Conservation (phyloP, 192 early-diverging fungal species). For the Backusella parvicylindrica region DNA sequence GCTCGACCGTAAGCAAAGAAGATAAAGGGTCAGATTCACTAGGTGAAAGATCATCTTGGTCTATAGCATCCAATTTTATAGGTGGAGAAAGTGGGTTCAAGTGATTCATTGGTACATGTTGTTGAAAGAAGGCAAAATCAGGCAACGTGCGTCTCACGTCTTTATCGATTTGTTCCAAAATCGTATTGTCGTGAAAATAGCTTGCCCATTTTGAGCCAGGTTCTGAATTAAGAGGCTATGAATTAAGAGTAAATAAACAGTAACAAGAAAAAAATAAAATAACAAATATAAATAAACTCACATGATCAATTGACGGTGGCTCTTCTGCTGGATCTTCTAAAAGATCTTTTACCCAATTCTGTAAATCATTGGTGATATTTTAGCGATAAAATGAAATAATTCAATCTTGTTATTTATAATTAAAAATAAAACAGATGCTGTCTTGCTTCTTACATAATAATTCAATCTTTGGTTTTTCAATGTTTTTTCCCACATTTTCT, state of each 20-base stretch:
- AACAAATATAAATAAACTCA: conserved; percentile 15
- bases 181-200: conserved; percentile 56
- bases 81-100: conserved; percentile 44
- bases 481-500: conserved; percentile 49
- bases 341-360: conserved; percentile 58
- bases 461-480: conserved; percentile 43
- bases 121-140: conserved; percentile 72
- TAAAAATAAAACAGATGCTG: neutral
- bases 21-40: neutral
- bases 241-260: neutral
- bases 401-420: neutral
- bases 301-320: conserved; percentile 38
- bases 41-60: neutral
- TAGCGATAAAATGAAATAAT: neutral
- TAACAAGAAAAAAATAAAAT: neutral
- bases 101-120: conserved; percentile 50
- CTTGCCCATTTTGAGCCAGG: conserved; percentile 44
- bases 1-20: neutral
- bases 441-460: conserved; percentile 54
- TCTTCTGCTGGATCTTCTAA: conserved; percentile 55
- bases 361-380: neutral
- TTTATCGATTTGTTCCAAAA: conserved; percentile 71
- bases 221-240: conserved; percentile 14
- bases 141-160: conserved; percentile 72
- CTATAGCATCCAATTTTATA: neutral